A percentile compares a stretch with the other conserved stretches of the same genome.
phyloP scores from a whole-genome alignment of 352 stramenopile species.

The Globisporangium takayamanum region DNA sequence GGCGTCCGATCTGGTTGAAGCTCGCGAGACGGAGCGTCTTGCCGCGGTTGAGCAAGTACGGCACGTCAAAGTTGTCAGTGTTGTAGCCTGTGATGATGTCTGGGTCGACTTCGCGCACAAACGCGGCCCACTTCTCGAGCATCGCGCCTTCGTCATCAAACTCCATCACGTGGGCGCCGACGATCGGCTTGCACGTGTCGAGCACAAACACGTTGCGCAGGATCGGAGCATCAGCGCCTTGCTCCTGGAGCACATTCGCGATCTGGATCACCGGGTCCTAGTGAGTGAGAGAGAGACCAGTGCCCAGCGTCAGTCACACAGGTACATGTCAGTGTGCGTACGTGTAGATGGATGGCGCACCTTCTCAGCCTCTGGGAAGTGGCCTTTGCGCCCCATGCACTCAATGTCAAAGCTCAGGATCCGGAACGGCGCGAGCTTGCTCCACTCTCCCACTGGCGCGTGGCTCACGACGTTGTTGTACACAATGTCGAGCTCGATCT shows the following conservation, averaged over 20 bases:
- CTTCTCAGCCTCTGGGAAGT: slow-evolving; percentile 85
- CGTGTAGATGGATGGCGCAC: slow-evolving; percentile 10
- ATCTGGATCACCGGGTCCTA: slow-evolving; percentile 99
- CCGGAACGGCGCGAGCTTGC: slow-evolving; percentile 95
- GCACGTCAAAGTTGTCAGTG: slow-evolving; percentile 99
- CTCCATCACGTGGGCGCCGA: slow-evolving; percentile 96
- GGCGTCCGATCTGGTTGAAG: slow-evolving; percentile 78
- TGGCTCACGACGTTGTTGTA: slow-evolving; percentile 96
- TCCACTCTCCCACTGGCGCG: slow-evolving; percentile 92
- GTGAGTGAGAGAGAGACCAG: neutral
- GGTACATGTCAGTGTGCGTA: neutral
- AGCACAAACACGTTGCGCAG: slow-evolving; percentile 98
- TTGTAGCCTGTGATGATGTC: slow-evolving; percentile 99
- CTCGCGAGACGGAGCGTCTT: slow-evolving; percentile 86
- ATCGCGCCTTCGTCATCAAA: slow-evolving; percentile 96
- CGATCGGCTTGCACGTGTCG: slow-evolving; percentile 96
- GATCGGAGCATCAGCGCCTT: slow-evolving; percentile 55
- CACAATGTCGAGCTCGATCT: slow-evolving; percentile 98
- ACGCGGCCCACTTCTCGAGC: slow-evolving; percentile 96
- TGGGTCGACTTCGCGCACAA: slow-evolving; percentile 93
- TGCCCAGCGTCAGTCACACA: neutral
- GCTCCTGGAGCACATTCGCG: slow-evolving; percentile 94
- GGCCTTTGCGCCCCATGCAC: slow-evolving; percentile 97
- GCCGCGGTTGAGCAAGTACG: slow-evolving; percentile 98
- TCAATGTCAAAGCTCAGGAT: slow-evolving; percentile 99